Evolutionary conservation across 805 yeast genomes (phyloP).

Genomic region (Hanseniaspora meyeri): DNA sequence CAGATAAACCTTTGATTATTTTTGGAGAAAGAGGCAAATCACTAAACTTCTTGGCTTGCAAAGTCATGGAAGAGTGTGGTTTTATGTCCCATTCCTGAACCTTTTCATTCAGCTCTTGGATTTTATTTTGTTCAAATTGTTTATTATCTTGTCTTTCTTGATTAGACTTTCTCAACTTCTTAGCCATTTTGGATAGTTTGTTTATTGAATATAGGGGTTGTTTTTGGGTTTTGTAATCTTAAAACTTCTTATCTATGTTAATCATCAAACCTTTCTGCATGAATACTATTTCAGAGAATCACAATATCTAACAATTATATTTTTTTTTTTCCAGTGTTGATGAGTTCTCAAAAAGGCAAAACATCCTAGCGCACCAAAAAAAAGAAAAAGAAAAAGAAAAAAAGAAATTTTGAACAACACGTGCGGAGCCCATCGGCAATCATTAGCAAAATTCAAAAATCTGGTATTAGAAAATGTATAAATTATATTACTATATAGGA

Average conservation of each 20-base stretch:
- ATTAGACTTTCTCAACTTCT: conserved; percentile 26
- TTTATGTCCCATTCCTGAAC: conserved; percentile 44
- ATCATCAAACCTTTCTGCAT: too few species aligned
- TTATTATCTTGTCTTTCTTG: conserved; percentile 31
- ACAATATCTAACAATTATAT: neutral
- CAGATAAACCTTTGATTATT: conserved; percentile 61
- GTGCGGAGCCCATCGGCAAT: neutral
- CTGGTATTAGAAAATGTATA: neutral
- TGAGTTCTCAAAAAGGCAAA: neutral
- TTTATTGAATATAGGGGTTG: neutral
- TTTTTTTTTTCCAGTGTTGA: neutral
- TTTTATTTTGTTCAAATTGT: conserved; percentile 27
- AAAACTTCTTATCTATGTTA: too few species aligned
- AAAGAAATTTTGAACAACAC: neutral
- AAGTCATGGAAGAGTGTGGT: conserved; percentile 14
- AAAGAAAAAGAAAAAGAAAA: neutral
- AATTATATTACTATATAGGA: neutral
- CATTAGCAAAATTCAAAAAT: neutral
- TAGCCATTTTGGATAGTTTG: conserved; percentile 26
- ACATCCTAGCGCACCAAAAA: neutral
- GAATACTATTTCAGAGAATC: too few species aligned
- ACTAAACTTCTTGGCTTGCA: conserved; percentile 40
- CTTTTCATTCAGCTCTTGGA: conserved; percentile 36
- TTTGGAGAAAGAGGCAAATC: conserved; percentile 64
- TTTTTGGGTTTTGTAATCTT: neutral